Evolutionary conservation across 2,329 filamentous ascomycete species (phyloP).

Genomic region (Setomelanomma holmii): DNA sequence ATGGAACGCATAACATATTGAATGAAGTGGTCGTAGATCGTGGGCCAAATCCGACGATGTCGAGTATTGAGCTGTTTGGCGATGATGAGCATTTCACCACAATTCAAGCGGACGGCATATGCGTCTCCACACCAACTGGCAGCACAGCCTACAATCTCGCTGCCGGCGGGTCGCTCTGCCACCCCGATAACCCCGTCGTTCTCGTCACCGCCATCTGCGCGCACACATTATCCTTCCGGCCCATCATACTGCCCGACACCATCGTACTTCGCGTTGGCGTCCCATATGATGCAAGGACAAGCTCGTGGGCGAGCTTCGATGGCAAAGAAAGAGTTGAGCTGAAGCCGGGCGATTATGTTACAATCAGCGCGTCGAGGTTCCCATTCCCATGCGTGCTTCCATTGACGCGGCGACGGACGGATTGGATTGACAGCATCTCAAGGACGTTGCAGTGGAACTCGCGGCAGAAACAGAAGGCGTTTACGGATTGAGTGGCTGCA

Average conservation of each 20-base stretch:
- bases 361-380: slow-evolving; percentile 79
- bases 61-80: slow-evolving; percentile 87
- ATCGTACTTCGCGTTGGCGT: slow-evolving; percentile 92
- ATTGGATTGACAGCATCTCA: slow-evolving; percentile 83
- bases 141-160: slow-evolving; percentile 96
- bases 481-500: slow-evolving; percentile 45
- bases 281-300: slow-evolving; percentile 89
- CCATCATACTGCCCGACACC: slow-evolving; percentile 95
- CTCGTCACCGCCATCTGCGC: slow-evolving; percentile 93
- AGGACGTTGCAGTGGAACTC: slow-evolving; percentile 84
- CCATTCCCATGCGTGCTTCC: slow-evolving; percentile 81
- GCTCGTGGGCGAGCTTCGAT: slow-evolving; percentile 97
- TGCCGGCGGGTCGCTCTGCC: slow-evolving; percentile 91
- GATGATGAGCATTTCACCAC: slow-evolving; percentile 96
- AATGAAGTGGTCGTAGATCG: slow-evolving; percentile 98
- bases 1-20: slow-evolving; percentile 85
- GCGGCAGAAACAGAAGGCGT: slow-evolving; percentile 73
- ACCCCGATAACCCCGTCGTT: slow-evolving; percentile 96
- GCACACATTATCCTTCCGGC: slow-evolving; percentile 91
- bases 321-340: slow-evolving; percentile 82
- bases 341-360: slow-evolving; percentile 80
- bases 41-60: slow-evolving; percentile 94
- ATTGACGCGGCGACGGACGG: slow-evolving; percentile 72
- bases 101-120: slow-evolving; percentile 89
- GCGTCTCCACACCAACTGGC: slow-evolving; percentile 91